Conservation (phyloP, 78 protist genomes). For the Polysphondylium violaceum region DNA sequence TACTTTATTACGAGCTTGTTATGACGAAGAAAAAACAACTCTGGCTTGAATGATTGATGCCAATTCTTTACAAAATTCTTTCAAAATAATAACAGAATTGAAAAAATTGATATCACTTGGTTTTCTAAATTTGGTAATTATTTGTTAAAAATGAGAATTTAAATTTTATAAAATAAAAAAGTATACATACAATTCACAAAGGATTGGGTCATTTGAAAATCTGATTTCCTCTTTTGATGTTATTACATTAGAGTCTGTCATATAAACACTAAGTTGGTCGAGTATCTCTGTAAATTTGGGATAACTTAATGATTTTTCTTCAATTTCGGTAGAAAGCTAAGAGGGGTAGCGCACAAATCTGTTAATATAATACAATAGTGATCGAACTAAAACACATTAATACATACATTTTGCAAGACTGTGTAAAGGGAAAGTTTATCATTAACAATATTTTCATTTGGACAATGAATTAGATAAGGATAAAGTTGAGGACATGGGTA, state of each 20-base stretch:
- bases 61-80: slow-evolving; percentile 76
- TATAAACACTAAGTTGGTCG: slow-evolving; percentile 34
- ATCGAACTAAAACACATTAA: too few species aligned
- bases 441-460: not conserved
- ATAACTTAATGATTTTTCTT: slow-evolving; percentile 46
- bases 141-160: too few species aligned
- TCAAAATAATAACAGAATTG: slow-evolving; percentile 44
- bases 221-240: slow-evolving; percentile 3
- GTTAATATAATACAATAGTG: too few species aligned
- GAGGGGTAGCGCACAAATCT: too few species aligned
- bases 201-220: slow-evolving; percentile 25
- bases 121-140: too few species aligned
- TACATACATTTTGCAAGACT: slow-evolving; percentile 30
- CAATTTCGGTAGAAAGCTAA: slow-evolving; percentile 60
- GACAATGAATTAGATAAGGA: slow-evolving; percentile 46
- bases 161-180: too few species aligned
- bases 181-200: slow-evolving; percentile 1
- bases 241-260: slow-evolving; percentile 47
- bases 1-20: too few species aligned
- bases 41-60: slow-evolving; percentile 72
- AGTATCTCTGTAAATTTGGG: slow-evolving; percentile 36
- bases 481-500: slow-evolving; percentile 73
- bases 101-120: slow-evolving; percentile 25
- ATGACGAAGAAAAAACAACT: slow-evolving; percentile 71
- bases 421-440: slow-evolving; percentile 28